A percentile compares a stretch with the other conserved stretches of the same genome.
Conservation (phyloP, 2,329 filamentous ascomycete genomes). For the Dactylellina parvicollis region DNA sequence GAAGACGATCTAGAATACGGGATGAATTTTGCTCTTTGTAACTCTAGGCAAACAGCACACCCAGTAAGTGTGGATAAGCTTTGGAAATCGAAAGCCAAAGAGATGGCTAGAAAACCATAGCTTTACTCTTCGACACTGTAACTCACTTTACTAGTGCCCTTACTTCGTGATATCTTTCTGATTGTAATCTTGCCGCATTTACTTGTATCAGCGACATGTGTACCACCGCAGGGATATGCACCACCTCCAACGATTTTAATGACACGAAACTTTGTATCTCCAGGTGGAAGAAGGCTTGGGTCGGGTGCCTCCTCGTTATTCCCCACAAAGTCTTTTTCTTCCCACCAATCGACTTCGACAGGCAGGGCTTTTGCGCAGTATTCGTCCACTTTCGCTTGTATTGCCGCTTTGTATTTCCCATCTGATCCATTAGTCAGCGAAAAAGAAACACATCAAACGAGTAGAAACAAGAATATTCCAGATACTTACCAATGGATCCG, state of each 20-base stretch:
- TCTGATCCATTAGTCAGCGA: constrained; percentile 58
- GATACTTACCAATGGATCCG: constrained; percentile 68
- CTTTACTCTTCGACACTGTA: constrained; percentile 4
- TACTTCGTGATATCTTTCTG: constrained; percentile 73
- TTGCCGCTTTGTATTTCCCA: constrained; percentile 70
- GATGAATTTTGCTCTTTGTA: neutral
- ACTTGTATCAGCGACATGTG: constrained; percentile 73
- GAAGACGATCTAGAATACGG: too few relatives aligned
- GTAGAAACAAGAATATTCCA: neutral
- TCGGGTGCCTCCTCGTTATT: constrained; percentile 68
- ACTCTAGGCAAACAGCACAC: neutral
- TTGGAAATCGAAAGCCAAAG: neutral
- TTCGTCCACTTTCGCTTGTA: constrained; percentile 71
- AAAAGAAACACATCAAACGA: neutral
- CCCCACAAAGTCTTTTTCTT: constrained; percentile 69
- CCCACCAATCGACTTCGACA: constrained; percentile 74
- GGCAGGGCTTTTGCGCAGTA: constrained; percentile 68
- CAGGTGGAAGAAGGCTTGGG: constrained; percentile 61
- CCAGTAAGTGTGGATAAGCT: neutral
- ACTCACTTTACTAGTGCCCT: constrained; percentile 70
- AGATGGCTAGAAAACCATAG: neutral
- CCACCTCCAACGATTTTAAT: constrained; percentile 75
- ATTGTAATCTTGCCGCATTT: constrained; percentile 71
- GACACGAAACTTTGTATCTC: constrained; percentile 71
- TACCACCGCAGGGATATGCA: constrained; percentile 78